These are phyloP conservation scores for Sphenostylis stenocarpa DNA, from an alignment of 306 rosid species.

Conservation along the genomic window DNA sequence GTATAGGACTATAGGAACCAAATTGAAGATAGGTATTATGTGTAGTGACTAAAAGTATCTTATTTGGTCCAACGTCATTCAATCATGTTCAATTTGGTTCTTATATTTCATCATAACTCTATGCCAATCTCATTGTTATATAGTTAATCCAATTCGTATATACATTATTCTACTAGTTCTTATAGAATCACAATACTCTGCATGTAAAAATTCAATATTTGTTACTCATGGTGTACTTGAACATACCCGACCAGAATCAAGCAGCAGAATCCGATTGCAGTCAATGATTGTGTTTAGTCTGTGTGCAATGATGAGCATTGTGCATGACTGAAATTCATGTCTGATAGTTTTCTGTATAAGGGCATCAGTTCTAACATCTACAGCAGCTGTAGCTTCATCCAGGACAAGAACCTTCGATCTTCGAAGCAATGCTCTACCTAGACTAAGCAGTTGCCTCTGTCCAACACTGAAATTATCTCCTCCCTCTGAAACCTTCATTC, in stretches of 20 bases:
- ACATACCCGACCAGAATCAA: conserved; percentile 76
- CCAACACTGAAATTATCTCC: conserved; percentile 97
- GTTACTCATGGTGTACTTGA: conserved; percentile 9
- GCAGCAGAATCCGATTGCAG: conserved; percentile 67
- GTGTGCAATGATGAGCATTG: conserved; percentile 90
- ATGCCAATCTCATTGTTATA: not conserved
- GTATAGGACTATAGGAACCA: not conserved
- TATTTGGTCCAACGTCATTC: not conserved
- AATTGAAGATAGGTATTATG: not conserved
- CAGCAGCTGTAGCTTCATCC: conserved; percentile 97
- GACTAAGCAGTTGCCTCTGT: conserved; percentile 85
- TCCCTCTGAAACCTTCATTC: conserved; percentile 74
- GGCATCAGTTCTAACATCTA: conserved; percentile 86
- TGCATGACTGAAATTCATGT: conserved; percentile 78
- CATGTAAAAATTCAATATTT: conserved; percentile 6
- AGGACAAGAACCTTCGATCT: conserved; percentile 87
- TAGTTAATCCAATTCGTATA: not conserved
- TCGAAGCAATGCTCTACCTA: conserved; percentile 80
- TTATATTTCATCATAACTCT: not conserved
- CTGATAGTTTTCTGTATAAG: conserved; percentile 88
- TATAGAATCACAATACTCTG: not conserved
- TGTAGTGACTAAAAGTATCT: not conserved
- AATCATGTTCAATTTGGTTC: not conserved
- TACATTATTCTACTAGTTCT: not conserved
- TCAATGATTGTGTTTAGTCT: conserved; percentile 86